A percentile compares a stretch with the other conserved stretches of the same genome.
Evolutionary conservation across 164 flowering plant species (phyloP).

Genomic region (Magnolia kwangsiensis): DNA sequence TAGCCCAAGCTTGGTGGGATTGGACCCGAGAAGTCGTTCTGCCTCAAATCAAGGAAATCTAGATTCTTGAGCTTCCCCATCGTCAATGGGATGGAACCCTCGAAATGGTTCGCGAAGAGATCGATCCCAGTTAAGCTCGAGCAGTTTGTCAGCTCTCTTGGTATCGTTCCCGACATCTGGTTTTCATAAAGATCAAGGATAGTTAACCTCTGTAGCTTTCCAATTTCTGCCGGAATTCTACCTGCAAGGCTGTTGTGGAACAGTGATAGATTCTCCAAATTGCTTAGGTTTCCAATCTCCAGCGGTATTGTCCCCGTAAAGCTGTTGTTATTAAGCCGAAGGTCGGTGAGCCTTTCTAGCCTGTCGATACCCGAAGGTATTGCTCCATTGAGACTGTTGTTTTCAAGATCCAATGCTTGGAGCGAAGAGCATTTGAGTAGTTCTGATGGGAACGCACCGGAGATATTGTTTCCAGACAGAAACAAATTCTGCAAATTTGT

Average conservation of each 20-base stretch:
- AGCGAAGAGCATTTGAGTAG: constrained; percentile 55
- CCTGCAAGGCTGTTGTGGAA: constrained; percentile 70
- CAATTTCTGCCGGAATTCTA: constrained; percentile 60
- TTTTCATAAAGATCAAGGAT: constrained; percentile 70
- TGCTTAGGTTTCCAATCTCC: constrained; percentile 65
- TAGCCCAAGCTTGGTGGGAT: constrained; percentile 81
- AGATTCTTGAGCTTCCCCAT: constrained; percentile 78
- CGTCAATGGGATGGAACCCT: constrained; percentile 64
- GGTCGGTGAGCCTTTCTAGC: constrained; percentile 54
- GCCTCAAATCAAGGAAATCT: constrained; percentile 66
- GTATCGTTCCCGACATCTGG: constrained; percentile 73
- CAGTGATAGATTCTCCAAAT: constrained; percentile 48
- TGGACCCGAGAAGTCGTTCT: constrained; percentile 72
- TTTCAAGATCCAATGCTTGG: constrained; percentile 67
- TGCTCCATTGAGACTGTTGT: constrained; percentile 53
- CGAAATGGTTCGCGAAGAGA: constrained; percentile 77
- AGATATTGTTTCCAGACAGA: constrained; percentile 47
- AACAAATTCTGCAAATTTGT: constrained; percentile 52
- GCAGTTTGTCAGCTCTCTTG: constrained; percentile 78
- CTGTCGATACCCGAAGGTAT: constrained; percentile 47
- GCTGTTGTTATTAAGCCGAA: constrained; percentile 79
- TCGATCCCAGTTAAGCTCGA: constrained; percentile 58
- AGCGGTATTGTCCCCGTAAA: constrained; percentile 64
- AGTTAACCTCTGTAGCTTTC: constrained; percentile 55
- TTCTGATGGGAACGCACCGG: constrained; percentile 60